Conservation (phyloP, 1,284 basidiomycete genomes). For the Termitomyces sp. region DNA sequence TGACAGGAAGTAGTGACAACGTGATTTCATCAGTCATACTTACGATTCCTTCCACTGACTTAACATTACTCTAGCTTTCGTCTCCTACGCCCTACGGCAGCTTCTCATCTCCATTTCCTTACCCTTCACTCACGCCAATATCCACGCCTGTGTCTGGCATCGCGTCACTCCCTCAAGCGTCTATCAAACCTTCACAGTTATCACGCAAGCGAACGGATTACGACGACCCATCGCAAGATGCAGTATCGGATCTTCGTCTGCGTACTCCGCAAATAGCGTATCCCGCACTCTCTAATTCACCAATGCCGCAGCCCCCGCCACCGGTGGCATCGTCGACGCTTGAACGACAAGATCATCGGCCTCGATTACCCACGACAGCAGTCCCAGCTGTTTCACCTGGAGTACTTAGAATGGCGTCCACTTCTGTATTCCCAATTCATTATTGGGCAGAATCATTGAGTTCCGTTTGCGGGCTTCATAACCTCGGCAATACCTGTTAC, state of each 20-base stretch:
- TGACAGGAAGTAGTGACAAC: conserved; percentile 27
- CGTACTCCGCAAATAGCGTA: conserved; percentile 70
- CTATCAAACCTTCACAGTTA: conserved; percentile 64
- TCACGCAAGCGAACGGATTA: conserved; percentile 76
- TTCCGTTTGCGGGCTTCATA: conserved; percentile 87
- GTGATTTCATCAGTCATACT: conserved; percentile 17
- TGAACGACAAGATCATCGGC: conserved; percentile 67
- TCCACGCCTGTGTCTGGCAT: conserved; percentile 28
- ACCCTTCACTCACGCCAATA: conserved; percentile 37
- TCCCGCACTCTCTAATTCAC: conserved; percentile 59
- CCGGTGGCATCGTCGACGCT: conserved; percentile 60
- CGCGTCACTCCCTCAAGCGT: conserved; percentile 71
- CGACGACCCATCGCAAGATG: conserved; percentile 72
- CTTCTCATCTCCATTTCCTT: conserved; percentile 32
- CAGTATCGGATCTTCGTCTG: conserved; percentile 46
- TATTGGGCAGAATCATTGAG: conserved; percentile 81
- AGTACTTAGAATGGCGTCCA: conserved; percentile 56
- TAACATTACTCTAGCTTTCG: conserved; percentile 17
- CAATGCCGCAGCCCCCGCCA: conserved; percentile 73
- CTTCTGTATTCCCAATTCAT: conserved; percentile 59
- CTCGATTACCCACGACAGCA: conserved; percentile 28
- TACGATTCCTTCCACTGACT: conserved; percentile 3
- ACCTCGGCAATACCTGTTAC: conserved; percentile 97
- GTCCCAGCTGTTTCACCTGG: conserved; percentile 30
- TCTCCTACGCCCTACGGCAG: conserved; percentile 20